Evolutionary conservation across 176 grass and related monocot species (phyloP).

Genomic region (Echinochloa phyllopogon): DNA sequence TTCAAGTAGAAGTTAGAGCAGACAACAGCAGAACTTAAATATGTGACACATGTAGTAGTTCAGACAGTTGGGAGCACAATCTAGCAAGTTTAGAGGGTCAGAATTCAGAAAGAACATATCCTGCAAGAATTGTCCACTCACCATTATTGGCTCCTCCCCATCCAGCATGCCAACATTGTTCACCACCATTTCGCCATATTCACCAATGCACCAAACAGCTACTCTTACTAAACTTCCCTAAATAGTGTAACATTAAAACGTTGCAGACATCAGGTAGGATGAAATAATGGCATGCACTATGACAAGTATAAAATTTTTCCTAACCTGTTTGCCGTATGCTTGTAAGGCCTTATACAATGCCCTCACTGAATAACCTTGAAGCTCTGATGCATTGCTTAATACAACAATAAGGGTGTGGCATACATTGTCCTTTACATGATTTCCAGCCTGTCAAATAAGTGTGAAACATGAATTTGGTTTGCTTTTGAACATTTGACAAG

Average conservation of each 20-base stretch:
- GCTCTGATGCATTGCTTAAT: slow-evolving; percentile 87
- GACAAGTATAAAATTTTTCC: slow-evolving; percentile 25
- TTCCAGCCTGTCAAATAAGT: slow-evolving; percentile 72
- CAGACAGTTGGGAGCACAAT: slow-evolving; percentile 13
- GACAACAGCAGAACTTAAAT: slow-evolving; percentile 6
- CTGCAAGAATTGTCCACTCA: slow-evolving; percentile 50
- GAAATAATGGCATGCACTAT: slow-evolving; percentile 36
- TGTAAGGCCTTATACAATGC: slow-evolving; percentile 81
- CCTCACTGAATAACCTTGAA: slow-evolving; percentile 98
- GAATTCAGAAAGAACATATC: background rate
- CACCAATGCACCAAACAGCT: slow-evolving; percentile 95
- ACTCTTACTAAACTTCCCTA: slow-evolving; percentile 94
- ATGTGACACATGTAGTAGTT: slow-evolving; percentile 10
- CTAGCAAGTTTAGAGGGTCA: slow-evolving; percentile 10
- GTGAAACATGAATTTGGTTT: slow-evolving; percentile 26
- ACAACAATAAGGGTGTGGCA: slow-evolving; percentile 91
- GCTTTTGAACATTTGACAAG: slow-evolving; percentile 15
- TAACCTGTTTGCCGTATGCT: slow-evolving; percentile 74
- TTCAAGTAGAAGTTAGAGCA: slow-evolving; percentile 4
- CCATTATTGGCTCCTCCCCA: slow-evolving; percentile 66
- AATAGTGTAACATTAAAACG: slow-evolving; percentile 40
- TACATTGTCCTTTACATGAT: slow-evolving; percentile 92
- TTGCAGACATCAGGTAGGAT: slow-evolving; percentile 9
- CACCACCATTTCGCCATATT: slow-evolving; percentile 98
- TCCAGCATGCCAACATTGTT: slow-evolving; percentile 81